Evolutionary conservation across 805 yeast species (phyloP).

Genomic region (Tetrapisispora taiwanensis): DNA sequence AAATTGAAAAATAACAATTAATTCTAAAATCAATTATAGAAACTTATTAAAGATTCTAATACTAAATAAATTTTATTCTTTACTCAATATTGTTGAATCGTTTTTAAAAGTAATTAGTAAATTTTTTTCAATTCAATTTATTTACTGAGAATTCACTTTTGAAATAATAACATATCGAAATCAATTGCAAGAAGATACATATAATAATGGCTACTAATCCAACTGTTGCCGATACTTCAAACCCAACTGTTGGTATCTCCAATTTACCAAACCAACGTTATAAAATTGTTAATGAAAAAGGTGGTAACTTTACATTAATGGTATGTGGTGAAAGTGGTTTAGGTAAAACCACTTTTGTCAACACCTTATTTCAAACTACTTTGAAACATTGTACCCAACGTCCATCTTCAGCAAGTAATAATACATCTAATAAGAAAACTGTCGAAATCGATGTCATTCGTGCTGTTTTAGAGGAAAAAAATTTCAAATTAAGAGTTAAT

Average conservation of each 20-base stretch:
- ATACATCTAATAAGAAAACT: slow-evolving; percentile 48
- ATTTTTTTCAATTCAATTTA: too few relatives aligned
- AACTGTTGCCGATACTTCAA: slow-evolving; percentile 5
- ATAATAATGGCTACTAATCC: slow-evolving; percentile 1
- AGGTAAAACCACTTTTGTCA: slow-evolving; percentile 86
- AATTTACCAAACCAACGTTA: slow-evolving; percentile 70
- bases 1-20: too few relatives aligned
- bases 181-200: too few relatives aligned
- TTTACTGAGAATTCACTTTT: too few relatives aligned
- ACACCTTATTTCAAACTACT: slow-evolving; percentile 70
- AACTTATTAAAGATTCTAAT: too few relatives aligned
- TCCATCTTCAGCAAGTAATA: slow-evolving; percentile 35
- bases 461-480: slow-evolving; percentile 77
- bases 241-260: slow-evolving; percentile 46
- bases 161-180: too few relatives aligned
- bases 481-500: slow-evolving; percentile 65
- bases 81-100: too few relatives aligned
- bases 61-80: too few relatives aligned
- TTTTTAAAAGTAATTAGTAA: too few relatives aligned
- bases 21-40: too few relatives aligned
- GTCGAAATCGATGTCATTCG: slow-evolving; percentile 70
- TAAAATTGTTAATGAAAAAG: slow-evolving; percentile 64
- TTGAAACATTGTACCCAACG: slow-evolving; percentile 36
- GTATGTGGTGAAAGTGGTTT: slow-evolving; percentile 87
- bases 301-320: slow-evolving; percentile 71